These are phyloP conservation scores for Pythium folliculosum DNA, from an alignment of 352 stramenopile species.

Conservation along the genomic window DNA sequence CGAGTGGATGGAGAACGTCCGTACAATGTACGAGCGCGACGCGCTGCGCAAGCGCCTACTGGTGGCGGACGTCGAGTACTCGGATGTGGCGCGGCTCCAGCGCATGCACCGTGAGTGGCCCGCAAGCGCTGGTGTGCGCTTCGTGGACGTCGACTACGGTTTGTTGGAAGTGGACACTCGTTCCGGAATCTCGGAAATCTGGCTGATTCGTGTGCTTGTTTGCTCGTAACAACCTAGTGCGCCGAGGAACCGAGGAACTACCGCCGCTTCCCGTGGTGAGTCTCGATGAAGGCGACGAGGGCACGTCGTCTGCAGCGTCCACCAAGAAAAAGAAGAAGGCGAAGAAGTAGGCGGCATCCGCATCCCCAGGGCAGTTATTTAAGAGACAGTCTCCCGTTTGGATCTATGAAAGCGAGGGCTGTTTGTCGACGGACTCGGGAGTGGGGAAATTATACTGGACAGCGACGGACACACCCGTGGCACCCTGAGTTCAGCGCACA, in stretches of 20 bases:
- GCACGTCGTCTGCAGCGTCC: not conserved
- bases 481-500: conserved; percentile 37
- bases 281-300: not conserved
- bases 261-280: conserved; percentile 23
- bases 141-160: conserved; percentile 59
- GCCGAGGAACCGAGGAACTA: conserved; percentile 38
- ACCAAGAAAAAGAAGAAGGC: conserved; percentile 46
- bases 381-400: not conserved
- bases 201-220: not conserved
- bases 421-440: not conserved
- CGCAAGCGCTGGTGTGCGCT: conserved; percentile 35
- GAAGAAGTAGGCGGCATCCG: conserved; percentile 29
- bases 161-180: conserved; percentile 11
- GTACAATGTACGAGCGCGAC: conserved; percentile 69
- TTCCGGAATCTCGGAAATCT: not conserved
- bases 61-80: conserved; percentile 56
- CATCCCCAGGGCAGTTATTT: not conserved
- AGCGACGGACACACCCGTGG: conserved; percentile 1
- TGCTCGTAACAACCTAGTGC: conserved; percentile 7
- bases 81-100: conserved; percentile 39
- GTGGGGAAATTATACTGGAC: not conserved
- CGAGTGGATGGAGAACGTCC: conserved; percentile 80
- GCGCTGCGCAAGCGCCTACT: conserved; percentile 55
- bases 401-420: not conserved
- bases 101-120: conserved; percentile 49